A percentile compares a stretch with the other conserved stretches of the same genome.
phyloP scores from a whole-genome alignment of 2,329 filamentous ascomycete species.

The Fusarium pseudograminearum region DNA sequence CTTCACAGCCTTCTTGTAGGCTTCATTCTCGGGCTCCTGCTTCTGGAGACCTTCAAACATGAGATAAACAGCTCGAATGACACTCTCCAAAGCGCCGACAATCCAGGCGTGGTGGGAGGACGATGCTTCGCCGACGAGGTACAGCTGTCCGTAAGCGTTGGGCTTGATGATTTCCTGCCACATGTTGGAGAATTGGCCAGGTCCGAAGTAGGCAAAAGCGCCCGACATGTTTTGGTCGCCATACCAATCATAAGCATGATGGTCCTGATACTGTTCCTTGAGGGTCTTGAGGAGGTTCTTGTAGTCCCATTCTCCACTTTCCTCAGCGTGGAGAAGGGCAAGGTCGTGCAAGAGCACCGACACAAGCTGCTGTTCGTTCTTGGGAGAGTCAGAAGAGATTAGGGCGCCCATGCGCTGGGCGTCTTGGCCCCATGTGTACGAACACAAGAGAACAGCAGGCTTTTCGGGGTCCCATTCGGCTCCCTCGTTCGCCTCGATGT shows the following conservation, averaged over 20 bases:
- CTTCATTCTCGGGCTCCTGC: neutral
- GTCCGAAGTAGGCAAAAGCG: slow-evolving; percentile 42
- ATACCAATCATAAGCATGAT: slow-evolving; percentile 43
- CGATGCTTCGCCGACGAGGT: slow-evolving; percentile 38
- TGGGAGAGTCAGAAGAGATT: slow-evolving; percentile 6
- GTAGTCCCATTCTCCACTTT: neutral
- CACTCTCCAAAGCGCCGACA: slow-evolving; percentile 39
- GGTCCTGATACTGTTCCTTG: slow-evolving; percentile 19
- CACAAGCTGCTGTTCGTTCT: neutral
- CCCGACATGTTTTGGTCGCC: slow-evolving; percentile 41
- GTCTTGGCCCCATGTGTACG: slow-evolving; percentile 41
- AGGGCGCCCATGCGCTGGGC: slow-evolving; percentile 34
- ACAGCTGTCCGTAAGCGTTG: slow-evolving; percentile 39
- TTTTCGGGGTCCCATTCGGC: slow-evolving; percentile 5
- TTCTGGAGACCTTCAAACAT: slow-evolving; percentile 29
- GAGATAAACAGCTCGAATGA: slow-evolving; percentile 30
- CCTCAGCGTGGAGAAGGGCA: neutral
- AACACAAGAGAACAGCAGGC: slow-evolving; percentile 37
- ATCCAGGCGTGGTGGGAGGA: slow-evolving; percentile 42
- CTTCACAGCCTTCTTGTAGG: neutral
- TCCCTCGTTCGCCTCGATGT: slow-evolving; percentile 20
- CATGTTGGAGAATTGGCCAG: slow-evolving; percentile 41
- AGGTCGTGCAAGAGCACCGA: neutral
- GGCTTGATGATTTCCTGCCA: slow-evolving; percentile 44
- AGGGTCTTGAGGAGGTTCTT: neutral